Base-by-base conservation (phyloP, 2,329 filamentous ascomycete species). In the Cryphonectria carpinicola region DNA sequence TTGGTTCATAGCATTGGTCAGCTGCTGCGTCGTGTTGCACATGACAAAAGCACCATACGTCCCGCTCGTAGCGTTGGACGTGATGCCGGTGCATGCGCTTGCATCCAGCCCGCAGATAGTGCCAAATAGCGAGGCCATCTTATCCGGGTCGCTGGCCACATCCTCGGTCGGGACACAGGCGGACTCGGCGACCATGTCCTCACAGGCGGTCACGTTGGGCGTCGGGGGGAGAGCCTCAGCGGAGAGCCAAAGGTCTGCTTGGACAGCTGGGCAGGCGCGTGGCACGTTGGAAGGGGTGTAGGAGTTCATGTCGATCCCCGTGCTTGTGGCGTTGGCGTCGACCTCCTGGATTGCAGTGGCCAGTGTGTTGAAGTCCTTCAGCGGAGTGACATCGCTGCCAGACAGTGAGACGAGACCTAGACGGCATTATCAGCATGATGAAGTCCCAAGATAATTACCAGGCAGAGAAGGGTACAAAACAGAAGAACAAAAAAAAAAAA, bases 171-270 rank as follows among this genome's bases (percentile, higher is more conserved):
- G 89, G 35, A 87, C 86, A 83, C 96, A 99, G 70, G 84, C 83
- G 67, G 97, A 84, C 61, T 89, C 89, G 74, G 88, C 84, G 80
- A 88, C 87, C 93, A 97, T 97, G 88, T 96, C 98, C 70, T 85
- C 81, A 87, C 96, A 98, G 65, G 97, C 89, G 60, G 89, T 78
- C 62, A 88, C 79, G 83, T 98, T 93, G 74, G 94, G 94, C 17
- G 88, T 88, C 13, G 95, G 95, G 35, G 96, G 96, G 37, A 98
- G 93, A 70, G 83, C 84, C 58, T 86, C 85, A 72, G 87, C 85
- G 68, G 93, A 92, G 75, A 86, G 84, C 95, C 96, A 98, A 19
- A 22, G 1, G 78, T 83, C 84, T 52, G 81, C 75, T 75, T 81
- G 83, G 70, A 90, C 82, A 19, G 83, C 83, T 35, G 96, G 96